These are phyloP conservation scores for Mycena albidolilacea DNA, from an alignment of 768 basidiomycete genomes.

Conservation along the genomic window DNA sequence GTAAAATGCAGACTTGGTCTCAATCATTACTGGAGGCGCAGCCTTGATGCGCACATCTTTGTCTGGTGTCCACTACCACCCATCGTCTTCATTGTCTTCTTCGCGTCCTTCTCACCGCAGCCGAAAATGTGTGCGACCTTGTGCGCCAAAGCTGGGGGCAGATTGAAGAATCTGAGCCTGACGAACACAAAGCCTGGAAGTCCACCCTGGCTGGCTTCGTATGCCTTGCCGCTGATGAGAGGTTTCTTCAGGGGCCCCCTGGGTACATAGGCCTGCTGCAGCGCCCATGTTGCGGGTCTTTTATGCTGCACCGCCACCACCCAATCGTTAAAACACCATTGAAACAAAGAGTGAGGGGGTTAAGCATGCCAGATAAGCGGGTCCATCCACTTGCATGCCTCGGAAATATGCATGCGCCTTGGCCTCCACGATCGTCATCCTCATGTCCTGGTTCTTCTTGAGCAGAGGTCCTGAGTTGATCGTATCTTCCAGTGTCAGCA, in stretches of 20 bases:
- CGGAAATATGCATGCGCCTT: conserved; percentile 14
- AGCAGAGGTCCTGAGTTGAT: conserved; percentile 12
- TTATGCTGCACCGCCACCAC: background rate
- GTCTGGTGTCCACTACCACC: no score
- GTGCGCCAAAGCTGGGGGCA: background rate
- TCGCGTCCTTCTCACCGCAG: no score
- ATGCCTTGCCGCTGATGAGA: background rate
- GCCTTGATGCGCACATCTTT: no score
- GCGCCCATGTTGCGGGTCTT: conserved; percentile 13
- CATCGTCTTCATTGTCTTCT: no score
- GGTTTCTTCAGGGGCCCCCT: background rate
- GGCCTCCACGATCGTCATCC: background rate
- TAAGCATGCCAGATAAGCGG: background rate
- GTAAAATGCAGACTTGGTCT: no score
- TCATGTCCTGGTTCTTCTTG: background rate
- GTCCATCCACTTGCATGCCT: conserved; percentile 4
- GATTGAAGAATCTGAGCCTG: background rate
- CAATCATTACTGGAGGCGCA: no score
- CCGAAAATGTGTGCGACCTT: background rate
- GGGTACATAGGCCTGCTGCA: conserved; percentile 3
- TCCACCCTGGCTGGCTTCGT: background rate
- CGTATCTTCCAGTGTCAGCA: no score
- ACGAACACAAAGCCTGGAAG: background rate
- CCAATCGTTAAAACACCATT: background rate
- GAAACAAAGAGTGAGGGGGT: background rate